Base-by-base conservation (phyloP, 1,139 yeast species). In the Kodamaea derodonti region DNA sequence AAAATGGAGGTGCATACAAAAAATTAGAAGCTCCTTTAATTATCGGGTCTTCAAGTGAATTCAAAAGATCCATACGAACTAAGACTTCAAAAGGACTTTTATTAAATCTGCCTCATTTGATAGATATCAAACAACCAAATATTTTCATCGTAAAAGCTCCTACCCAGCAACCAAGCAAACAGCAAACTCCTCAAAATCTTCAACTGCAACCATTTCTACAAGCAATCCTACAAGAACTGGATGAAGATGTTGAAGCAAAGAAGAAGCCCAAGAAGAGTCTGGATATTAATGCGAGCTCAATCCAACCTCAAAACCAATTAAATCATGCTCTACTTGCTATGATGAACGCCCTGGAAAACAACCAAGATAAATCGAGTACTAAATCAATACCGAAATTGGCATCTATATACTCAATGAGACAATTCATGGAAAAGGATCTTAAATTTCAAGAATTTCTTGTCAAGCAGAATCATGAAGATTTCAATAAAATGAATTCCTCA, bases 361-460 rank as follows among this genome's bases (percentile, higher is more conserved):
- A 45, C n/a, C 62, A 60, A 36, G 72, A 65, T 42, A 58, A 58
- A 1, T 46, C 57, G 3, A 41, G 54, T 14, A 38, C 47, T 11
- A 56, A 51, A 20, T 46, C 57, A n/a, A 49, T 50, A 14, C 54
- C 58, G 8, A 57, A 63, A 38, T 49, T 55, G 24, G 67, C 78
- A 0, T 67, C 78, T 0, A 48, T 67, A 3, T 75, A 72, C 50
- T 68, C 70, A 12, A 54, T 78, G 38, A 56, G 69, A 34, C 79
- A 77, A 40, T 76, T 72, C 48, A 65, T 69, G 57, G 80, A 75
- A 32, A 72, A 72, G 38, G 76, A 76, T 38, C 48, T 60, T 24
- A 63, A 60, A 36, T 68, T 71, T 35, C 69, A 63, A 42, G 66
- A 61, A 32, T 61, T 48, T 37, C 41, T 65, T 7, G 47, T 60